Evolutionary conservation across 768 basidiomycete genomes (phyloP).

Genomic region (Lyophyllum atratum): DNA sequence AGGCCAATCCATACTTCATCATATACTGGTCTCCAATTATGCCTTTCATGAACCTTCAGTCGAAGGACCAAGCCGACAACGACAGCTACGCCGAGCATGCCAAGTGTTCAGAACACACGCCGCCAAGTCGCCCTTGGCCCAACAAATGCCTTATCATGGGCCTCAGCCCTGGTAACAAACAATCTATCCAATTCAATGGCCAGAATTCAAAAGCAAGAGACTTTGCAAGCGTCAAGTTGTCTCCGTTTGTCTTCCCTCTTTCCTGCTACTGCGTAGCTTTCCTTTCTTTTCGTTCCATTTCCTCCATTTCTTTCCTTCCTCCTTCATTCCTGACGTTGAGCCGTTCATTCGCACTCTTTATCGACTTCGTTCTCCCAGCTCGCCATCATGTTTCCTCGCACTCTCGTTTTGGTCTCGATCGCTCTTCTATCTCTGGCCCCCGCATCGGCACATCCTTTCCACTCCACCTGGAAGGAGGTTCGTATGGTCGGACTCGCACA

Average conservation of each 20-base stretch:
- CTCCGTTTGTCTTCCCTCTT: neutral
- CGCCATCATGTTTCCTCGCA: constrained; percentile 1
- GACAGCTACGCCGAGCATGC: neutral
- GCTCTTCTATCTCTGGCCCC: constrained; percentile 2
- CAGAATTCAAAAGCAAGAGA: neutral
- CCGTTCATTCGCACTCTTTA: neutral
- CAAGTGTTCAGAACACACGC: neutral
- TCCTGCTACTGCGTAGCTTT: constrained; percentile 9
- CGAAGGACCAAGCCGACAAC: neutral
- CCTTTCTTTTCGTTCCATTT: neutral
- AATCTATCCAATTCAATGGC: neutral
- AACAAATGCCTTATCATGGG: neutral
- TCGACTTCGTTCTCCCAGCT: neutral
- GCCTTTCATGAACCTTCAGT: neutral
- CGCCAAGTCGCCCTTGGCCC: constrained; percentile 1
- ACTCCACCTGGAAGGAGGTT: neutral
- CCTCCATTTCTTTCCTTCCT: neutral
- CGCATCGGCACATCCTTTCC: neutral
- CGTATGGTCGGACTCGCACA: constrained; percentile 17
- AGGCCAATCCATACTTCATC: no score
- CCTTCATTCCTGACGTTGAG: neutral
- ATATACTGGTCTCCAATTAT: no score
- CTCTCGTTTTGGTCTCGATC: neutral
- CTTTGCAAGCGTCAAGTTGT: neutral
- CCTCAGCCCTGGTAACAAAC: neutral